Conservation (phyloP, 108 stramenopile genomes). For the Licmophora abbreviata region DNA sequence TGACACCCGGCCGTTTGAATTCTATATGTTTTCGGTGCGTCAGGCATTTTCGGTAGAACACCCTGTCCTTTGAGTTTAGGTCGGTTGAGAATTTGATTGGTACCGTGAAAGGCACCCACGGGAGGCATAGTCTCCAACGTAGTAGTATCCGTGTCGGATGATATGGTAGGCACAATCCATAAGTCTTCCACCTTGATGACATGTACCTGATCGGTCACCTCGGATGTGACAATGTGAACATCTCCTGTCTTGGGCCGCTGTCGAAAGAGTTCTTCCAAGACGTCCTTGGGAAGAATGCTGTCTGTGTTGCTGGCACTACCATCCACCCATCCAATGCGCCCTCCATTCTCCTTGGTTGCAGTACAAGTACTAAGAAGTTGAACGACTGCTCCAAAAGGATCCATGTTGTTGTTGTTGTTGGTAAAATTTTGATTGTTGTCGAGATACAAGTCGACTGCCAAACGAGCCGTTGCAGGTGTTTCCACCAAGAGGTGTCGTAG, state of each 20-base stretch:
- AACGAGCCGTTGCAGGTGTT: conserved; percentile 59
- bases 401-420: conserved; percentile 33
- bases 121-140: no score
- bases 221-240: conserved; percentile 42
- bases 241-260: conserved; percentile 76
- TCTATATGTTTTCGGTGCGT: conserved; percentile 41
- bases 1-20: conserved; percentile 93
- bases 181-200: conserved; percentile 68
- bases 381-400: conserved; percentile 58
- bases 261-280: conserved; percentile 43
- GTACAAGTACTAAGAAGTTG: conserved; percentile 55
- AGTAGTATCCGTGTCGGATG: conserved; percentile 16
- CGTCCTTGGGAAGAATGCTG: conserved; percentile 47
- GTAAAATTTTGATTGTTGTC: no score
- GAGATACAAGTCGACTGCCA: conserved; percentile 17
- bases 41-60: conserved; percentile 15
- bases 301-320: conserved; percentile 17
- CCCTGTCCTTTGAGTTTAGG: conserved; percentile 38
- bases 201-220: conserved; percentile 29
- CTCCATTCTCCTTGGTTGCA: conserved; percentile 49
- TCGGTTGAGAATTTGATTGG: conserved; percentile 21
- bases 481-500: conserved; percentile 69
- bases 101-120: conserved; percentile 26
- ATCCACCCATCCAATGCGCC: conserved; percentile 67
- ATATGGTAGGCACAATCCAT: conserved; percentile 11